Conservation (phyloP, 2,329 filamentous ascomycete genomes). For the Fusarium sp. region DNA sequence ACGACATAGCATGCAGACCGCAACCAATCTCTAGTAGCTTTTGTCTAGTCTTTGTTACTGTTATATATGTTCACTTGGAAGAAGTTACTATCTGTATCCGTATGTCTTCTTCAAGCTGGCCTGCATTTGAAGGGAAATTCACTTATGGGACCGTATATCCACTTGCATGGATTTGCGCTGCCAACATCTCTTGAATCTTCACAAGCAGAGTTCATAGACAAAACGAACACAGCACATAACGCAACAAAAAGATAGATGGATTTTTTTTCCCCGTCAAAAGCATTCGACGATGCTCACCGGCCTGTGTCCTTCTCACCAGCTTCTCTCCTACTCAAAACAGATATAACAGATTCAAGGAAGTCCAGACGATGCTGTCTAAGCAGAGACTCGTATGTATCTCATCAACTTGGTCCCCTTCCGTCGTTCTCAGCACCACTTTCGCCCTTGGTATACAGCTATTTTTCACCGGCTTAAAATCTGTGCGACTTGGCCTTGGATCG, state of each 20-base stretch:
- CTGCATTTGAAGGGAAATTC: neutral
- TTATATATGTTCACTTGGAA: neutral
- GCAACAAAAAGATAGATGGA: constrained; percentile 26
- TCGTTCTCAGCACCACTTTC: neutral
- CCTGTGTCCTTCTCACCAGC: constrained; percentile 22
- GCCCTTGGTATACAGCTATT: neutral
- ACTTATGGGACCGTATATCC: neutral
- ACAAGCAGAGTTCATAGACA: neutral
- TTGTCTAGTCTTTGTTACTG: neutral
- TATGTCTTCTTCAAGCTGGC: neutral
- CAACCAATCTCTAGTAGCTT: neutral
- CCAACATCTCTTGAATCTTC: neutral
- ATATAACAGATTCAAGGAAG: constrained; percentile 30
- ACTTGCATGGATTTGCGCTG: neutral
- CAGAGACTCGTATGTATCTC: constrained; percentile 19
- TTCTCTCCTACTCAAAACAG: constrained; percentile 29
- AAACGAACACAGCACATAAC: neutral
- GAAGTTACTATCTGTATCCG: neutral
- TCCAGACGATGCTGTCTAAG: constrained; percentile 26
- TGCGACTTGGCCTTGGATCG: constrained; percentile 72
- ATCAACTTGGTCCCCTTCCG: constrained; percentile 7
- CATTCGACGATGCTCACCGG: constrained; percentile 28
- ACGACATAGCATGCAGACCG: neutral
- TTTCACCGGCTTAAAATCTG: constrained; percentile 60
- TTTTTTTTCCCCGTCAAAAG: constrained; percentile 25